A percentile compares a stretch with the other conserved stretches of the same genome.
phyloP scores from a whole-genome alignment of 208 protist genomes.

The Trypanosomatidae sp. region DNA sequence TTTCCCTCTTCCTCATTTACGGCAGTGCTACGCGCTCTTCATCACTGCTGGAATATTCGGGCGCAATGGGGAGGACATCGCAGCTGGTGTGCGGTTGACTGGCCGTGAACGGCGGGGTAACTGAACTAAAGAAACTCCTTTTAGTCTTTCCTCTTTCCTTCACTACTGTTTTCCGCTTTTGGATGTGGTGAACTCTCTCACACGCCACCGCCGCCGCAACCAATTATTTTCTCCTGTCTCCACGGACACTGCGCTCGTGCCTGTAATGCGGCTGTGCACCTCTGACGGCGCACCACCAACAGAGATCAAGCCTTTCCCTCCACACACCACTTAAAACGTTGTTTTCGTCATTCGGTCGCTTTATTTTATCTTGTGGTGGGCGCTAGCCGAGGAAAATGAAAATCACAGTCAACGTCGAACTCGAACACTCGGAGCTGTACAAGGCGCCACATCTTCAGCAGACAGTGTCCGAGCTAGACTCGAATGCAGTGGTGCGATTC shows the following conservation, averaged over 20 bases:
- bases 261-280: not conserved
- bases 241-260: not conserved
- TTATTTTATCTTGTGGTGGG: conserved; percentile 16
- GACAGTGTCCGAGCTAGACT: conserved; percentile 48
- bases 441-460: conserved; percentile 47
- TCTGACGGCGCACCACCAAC: not conserved
- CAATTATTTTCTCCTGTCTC: not conserved
- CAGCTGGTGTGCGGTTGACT: not conserved
- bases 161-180: not conserved
- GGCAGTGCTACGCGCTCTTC: not conserved
- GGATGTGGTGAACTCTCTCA: not conserved
- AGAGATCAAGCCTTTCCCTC: not conserved
- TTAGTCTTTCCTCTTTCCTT: not conserved
- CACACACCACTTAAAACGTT: not conserved
- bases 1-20: not conserved
- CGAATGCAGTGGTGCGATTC: conserved; percentile 36
- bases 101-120: not conserved
- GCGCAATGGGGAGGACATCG: not conserved
- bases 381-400: conserved; percentile 41
- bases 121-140: not conserved
- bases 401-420: conserved; percentile 80
- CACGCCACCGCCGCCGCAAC: not conserved
- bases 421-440: conserved; percentile 58
- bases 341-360: not conserved
- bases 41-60: not conserved